Conservation (phyloP, 2,329 filamentous ascomycete genomes). For the Trichoderma sp. region DNA sequence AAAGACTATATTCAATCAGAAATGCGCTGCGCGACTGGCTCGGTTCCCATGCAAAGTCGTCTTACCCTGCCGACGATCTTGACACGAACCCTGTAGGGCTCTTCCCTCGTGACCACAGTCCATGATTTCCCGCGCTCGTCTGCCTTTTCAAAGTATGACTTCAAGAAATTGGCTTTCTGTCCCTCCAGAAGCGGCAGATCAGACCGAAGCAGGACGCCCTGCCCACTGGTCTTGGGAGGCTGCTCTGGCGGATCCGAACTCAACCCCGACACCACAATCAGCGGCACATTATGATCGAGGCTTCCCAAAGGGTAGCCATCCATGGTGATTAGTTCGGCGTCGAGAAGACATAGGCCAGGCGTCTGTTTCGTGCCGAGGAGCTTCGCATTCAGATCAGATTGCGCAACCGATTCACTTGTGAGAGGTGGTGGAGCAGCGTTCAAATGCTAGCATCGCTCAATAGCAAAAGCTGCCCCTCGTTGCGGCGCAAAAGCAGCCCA, state of each 20-base stretch:
- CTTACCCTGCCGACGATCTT: conserved; percentile 77
- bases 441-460: neutral
- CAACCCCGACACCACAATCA: conserved; percentile 80
- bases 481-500: conserved; percentile 6
- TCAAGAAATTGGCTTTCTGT: conserved; percentile 61
- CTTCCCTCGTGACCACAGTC: conserved; percentile 55
- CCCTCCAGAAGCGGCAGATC: conserved; percentile 66
- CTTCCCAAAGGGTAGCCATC: conserved; percentile 77
- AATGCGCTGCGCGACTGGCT: conserved; percentile 14
- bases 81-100: conserved; percentile 62
- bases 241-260: conserved; percentile 40
- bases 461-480: conserved; percentile 11
- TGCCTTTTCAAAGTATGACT: conserved; percentile 61
- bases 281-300: conserved; percentile 80
- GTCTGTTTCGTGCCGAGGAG: neutral
- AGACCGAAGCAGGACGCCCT: conserved; percentile 63
- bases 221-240: conserved; percentile 53
- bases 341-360: conserved; percentile 19
- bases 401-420: conserved; percentile 2
- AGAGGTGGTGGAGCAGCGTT: conserved; percentile 10
- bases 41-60: neutral
- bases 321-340: conserved; percentile 48
- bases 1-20: conserved; percentile 45
- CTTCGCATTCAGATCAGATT: conserved; percentile 11
- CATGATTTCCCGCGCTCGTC: conserved; percentile 65